Percentiles rank a stretch among this genome's conserved stretches.
Conservation (phyloP, 306 rosid genomes). For the Cyamopsis tetragonoloba region DNA sequence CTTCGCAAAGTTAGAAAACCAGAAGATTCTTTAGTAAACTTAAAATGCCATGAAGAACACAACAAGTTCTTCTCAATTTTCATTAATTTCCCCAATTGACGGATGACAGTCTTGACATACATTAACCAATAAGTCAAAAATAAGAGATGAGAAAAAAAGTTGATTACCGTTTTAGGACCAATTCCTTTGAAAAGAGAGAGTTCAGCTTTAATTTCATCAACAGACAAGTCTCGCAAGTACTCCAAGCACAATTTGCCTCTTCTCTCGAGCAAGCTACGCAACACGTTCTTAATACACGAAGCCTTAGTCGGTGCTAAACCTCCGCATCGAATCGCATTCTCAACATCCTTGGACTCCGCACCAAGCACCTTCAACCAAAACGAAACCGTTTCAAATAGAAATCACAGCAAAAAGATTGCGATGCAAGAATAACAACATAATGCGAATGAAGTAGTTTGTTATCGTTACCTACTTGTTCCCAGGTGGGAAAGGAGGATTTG, state of each 20-base stretch:
- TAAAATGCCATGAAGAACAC: constrained; percentile 6
- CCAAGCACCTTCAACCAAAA: constrained; percentile 50
- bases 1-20: neutral
- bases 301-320: constrained; percentile 86
- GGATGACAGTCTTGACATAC: too few relatives aligned
- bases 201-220: constrained; percentile 68
- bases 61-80: neutral
- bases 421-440: neutral
- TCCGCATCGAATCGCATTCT: constrained; percentile 79
- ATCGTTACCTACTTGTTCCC: constrained; percentile 21
- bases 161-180: constrained; percentile 80
- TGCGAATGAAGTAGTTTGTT: neutral
- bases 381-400: constrained; percentile 2
- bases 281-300: constrained; percentile 64
- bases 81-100: neutral
- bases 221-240: constrained; percentile 58
- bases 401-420: neutral
- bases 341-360: constrained; percentile 57
- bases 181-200: constrained; percentile 83
- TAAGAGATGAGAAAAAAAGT: constrained; percentile 7
- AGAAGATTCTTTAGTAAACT: neutral
- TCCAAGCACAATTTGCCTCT: constrained; percentile 77
- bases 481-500: constrained; percentile 62
- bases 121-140: constrained; percentile 15
- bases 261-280: constrained; percentile 62